phyloP scores from a whole-genome alignment of 306 rosid genomes.

The Parietaria judaica region DNA sequence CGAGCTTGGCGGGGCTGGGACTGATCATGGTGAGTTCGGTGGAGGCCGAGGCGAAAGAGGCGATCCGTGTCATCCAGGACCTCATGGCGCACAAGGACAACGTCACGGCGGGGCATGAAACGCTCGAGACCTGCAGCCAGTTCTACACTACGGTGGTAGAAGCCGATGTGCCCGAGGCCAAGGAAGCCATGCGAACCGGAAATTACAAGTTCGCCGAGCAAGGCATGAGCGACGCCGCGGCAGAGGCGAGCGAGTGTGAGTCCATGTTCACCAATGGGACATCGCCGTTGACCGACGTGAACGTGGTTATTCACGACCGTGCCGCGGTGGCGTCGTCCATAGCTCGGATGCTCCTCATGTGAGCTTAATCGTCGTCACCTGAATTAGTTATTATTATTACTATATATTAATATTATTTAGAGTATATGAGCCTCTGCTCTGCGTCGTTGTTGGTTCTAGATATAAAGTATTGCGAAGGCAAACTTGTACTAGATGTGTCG shows the following conservation, averaged over 20 bases:
- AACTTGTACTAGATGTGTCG: too few species aligned
- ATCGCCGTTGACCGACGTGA: conserved; percentile 21
- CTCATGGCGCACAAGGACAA: conserved; percentile 28
- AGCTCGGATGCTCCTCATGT: neutral
- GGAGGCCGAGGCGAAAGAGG: conserved; percentile 15
- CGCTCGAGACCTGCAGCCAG: conserved; percentile 19
- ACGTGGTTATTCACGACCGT: conserved; percentile 23
- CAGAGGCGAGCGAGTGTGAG: conserved; percentile 29
- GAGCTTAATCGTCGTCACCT: neutral
- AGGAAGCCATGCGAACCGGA: conserved; percentile 17
- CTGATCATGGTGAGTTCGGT: conserved; percentile 26
- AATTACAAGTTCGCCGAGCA: conserved; percentile 36
- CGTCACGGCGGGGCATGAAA: neutral
- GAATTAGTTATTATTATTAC: neutral
- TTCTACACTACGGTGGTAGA: conserved; percentile 16
- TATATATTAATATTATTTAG: too few species aligned
- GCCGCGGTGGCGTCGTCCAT: conserved; percentile 35
- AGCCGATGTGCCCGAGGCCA: conserved; percentile 33
- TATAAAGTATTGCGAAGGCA: too few species aligned
- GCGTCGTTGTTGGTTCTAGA: too few species aligned
- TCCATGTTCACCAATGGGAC: conserved; percentile 20
- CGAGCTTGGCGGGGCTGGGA: conserved; percentile 30
- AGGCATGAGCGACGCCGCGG: conserved; percentile 24
- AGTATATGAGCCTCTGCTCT: too few species aligned
- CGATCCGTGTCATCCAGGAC: conserved; percentile 28